phyloP scores from a whole-genome alignment of 1,284 basidiomycete species.

The Cronartium quercuum region DNA sequence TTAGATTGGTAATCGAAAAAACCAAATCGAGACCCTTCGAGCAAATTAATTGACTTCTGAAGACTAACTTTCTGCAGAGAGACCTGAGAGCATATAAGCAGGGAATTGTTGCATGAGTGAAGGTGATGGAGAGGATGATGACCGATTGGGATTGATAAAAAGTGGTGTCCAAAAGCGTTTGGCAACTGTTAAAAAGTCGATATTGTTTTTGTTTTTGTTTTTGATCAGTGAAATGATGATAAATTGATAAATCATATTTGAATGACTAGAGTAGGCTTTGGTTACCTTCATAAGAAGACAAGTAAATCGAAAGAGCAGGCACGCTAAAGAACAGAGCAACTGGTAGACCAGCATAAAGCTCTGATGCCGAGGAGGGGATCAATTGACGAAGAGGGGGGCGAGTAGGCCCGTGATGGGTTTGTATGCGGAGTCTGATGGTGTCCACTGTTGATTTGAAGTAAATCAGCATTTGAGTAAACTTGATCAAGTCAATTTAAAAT shows the following conservation, averaged over 20 bases:
- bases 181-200: too few relatives aligned
- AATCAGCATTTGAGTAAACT: not conserved
- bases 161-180: not conserved
- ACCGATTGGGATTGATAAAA: not conserved
- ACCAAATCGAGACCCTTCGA: too few relatives aligned
- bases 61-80: not conserved
- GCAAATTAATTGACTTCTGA: too few relatives aligned
- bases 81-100: conserved; percentile 4
- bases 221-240: too few relatives aligned
- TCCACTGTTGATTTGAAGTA: not conserved
- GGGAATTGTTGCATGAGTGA: not conserved
- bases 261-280: not conserved
- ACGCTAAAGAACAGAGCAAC: not conserved
- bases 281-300: not conserved
- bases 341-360: not conserved
- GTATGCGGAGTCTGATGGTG: not conserved
- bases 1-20: not conserved
- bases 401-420: not conserved
- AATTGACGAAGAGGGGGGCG: not conserved
- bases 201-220: too few relatives aligned
- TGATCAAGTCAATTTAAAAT: too few relatives aligned
- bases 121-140: not conserved
- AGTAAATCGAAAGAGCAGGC: not conserved
- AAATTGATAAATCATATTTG: too few relatives aligned
- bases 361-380: not conserved